Evolutionary conservation across 257 asterid species (phyloP).

Genomic region (Anisodus acutangulus): DNA sequence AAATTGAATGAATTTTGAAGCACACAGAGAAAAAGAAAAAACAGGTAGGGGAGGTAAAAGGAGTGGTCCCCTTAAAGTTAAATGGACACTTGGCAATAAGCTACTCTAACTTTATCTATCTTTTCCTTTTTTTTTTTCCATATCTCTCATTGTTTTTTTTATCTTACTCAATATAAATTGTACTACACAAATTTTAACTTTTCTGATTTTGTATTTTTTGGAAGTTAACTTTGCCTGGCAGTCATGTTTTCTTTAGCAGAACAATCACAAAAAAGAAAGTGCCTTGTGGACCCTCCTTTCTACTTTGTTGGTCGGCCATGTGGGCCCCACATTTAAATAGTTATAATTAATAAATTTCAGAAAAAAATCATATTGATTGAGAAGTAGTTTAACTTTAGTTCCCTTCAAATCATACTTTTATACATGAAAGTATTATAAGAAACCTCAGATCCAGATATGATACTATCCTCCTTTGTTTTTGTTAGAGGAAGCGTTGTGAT

Average conservation of each 20-base stretch:
- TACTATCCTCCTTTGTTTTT: neutral
- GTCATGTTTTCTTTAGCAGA: slow-evolving; percentile 25
- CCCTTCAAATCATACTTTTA: neutral
- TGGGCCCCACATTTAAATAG: neutral
- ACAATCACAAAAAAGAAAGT: slow-evolving; percentile 17
- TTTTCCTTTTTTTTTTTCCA: neutral
- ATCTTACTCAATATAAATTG: neutral
- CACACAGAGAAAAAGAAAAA: neutral
- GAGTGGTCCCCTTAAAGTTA: neutral
- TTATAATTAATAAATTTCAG: too few species aligned
- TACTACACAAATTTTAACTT: slow-evolving; percentile 18
- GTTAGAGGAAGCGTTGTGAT: neutral
- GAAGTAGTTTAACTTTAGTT: neutral
- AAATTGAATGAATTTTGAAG: neutral
- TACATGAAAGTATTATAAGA: neutral
- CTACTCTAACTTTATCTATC: neutral
- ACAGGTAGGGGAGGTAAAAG: neutral
- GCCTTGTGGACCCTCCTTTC: neutral
- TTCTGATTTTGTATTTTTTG: slow-evolving; percentile 16
- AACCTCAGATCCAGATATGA: neutral
- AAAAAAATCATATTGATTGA: neutral
- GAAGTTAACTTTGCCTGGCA: slow-evolving; percentile 21
- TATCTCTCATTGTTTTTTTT: neutral
- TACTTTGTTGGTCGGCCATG: slow-evolving; percentile 15
- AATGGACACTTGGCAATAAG: slow-evolving; percentile 18